Conservation (phyloP, 108 stramenopile genomes). For the Cylindrotheca closterium region DNA sequence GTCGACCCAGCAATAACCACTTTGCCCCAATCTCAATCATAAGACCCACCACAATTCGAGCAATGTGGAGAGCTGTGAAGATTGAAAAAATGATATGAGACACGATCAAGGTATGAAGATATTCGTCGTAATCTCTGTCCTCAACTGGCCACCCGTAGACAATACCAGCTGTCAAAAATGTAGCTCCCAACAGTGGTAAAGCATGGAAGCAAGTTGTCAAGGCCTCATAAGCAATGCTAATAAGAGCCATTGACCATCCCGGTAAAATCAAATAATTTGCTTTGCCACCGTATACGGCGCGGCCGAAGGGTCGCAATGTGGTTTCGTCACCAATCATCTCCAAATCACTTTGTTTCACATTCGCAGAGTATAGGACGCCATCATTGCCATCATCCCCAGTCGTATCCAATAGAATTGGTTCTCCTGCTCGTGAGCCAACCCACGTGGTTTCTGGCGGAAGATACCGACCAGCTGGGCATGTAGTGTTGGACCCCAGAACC, state of each 20-base stretch:
- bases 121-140: slow-evolving; percentile 26
- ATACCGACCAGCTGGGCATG: slow-evolving; percentile 51
- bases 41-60: slow-evolving; percentile 29
- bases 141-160: slow-evolving; percentile 37
- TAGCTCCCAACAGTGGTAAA: slow-evolving; percentile 37
- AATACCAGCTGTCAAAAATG: slow-evolving; percentile 35
- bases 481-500: slow-evolving; percentile 53
- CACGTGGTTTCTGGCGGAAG: slow-evolving; percentile 47
- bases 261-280: slow-evolving; percentile 58
- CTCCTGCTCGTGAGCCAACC: slow-evolving; percentile 49
- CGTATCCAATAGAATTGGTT: slow-evolving; percentile 47
- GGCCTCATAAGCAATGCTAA: slow-evolving; percentile 21
- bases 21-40: slow-evolving; percentile 49
- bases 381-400: slow-evolving; percentile 25
- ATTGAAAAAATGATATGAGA: slow-evolving; percentile 25
- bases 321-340: slow-evolving; percentile 46
- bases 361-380: slow-evolving; percentile 9
- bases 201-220: slow-evolving; percentile 35
- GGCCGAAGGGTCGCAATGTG: slow-evolving; percentile 63
- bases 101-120: slow-evolving; percentile 10
- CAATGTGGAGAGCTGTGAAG: slow-evolving; percentile 24
- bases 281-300: slow-evolving; percentile 47
- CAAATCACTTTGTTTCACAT: slow-evolving; percentile 19
- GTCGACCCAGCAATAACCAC: slow-evolving; percentile 51
- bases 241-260: slow-evolving; percentile 31